Base-by-base conservation (phyloP, 1,139 yeast genomes). In the Sugiyamaella pinicola region DNA sequence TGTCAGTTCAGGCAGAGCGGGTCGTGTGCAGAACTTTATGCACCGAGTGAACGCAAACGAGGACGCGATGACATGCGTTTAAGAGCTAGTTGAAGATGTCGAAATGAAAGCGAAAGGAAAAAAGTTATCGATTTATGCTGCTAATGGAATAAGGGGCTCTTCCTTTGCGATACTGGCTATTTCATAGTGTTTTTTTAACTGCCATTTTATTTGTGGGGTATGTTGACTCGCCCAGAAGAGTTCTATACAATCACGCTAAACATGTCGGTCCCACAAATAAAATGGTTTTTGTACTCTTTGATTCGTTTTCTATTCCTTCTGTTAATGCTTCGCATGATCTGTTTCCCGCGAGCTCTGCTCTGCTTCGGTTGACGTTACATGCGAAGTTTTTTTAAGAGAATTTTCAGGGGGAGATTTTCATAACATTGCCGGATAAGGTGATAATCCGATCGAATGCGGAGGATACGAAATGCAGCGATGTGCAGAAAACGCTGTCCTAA, bases 171-270 rank as follows among this genome's bases (percentile, higher is more conserved):
- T n/a, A n/a, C n/a, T n/a, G n/a, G n/a, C n/a, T n/a, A n/a, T n/a
- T n/a, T n/a, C n/a, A n/a, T n/a, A n/a, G n/a, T n/a, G n/a, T n/a
- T n/a, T n/a, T n/a, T n/a, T n/a, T n/a, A n/a, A n/a, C n/a, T n/a
- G n/a, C n/a, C n/a, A n/a, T n/a, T n/a, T n/a, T n/a, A n/a, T 38
- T 21, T 42, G 46, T 42, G 46, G 46, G 46, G 46, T 42, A 42
- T 28, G 37, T n/a, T n/a, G n/a, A n/a, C n/a, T n/a, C n/a, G n/a
- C n/a, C n/a, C n/a, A n/a, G n/a, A n/a, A n/a, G n/a, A n/a, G n/a
- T n/a, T n/a, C n/a, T n/a, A n/a, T n/a, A n/a, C n/a, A n/a, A n/a
- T n/a, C n/a, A n/a, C n/a, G n/a, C n/a, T n/a, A n/a, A n/a, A n/a
- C n/a, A n/a, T n/a, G n/a, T n/a, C n/a, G n/a, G n/a, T n/a, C n/a